Percentiles rank a stretch among this genome's conserved stretches.
These are phyloP conservation scores for Metschnikowia baotianmanensis DNA, from an alignment of 805 yeast species.

Conservation along the genomic window DNA sequence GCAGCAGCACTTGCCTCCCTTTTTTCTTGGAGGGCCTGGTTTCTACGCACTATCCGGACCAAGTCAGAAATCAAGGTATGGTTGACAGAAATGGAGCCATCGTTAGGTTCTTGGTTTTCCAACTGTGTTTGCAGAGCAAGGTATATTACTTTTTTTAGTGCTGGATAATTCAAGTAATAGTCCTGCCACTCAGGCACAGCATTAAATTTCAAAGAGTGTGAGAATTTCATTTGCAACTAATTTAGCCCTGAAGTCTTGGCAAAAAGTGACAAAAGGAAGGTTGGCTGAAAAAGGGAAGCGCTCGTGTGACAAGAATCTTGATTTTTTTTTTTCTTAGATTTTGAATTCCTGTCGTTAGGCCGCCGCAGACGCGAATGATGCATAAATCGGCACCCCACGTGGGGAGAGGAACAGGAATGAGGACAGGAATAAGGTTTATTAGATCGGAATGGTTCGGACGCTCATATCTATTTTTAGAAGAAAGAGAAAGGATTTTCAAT, in stretches of 20 bases:
- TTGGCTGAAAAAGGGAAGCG: slow-evolving; percentile 4
- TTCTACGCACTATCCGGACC: slow-evolving; percentile 18
- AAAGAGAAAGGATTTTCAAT: too few relatives aligned
- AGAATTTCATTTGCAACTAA: slow-evolving; percentile 40
- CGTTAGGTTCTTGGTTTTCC: slow-evolving; percentile 23
- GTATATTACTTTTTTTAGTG: slow-evolving; percentile 56
- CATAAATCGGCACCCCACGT: not conserved
- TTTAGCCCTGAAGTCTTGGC: slow-evolving; percentile 4
- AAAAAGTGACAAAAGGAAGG: not conserved
- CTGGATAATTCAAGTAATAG: slow-evolving; percentile 43
- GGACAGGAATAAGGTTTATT: too few relatives aligned
- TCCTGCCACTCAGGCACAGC: slow-evolving; percentile 57
- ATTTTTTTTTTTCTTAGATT: not conserved
- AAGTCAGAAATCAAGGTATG: slow-evolving; percentile 29
- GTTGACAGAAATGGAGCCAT: slow-evolving; percentile 23
- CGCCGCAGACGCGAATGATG: slow-evolving; percentile 1
- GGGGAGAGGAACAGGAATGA: too few relatives aligned
- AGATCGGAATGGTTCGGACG: too few relatives aligned
- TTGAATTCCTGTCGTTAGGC: not conserved
- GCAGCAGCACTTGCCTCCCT: slow-evolving; percentile 5
- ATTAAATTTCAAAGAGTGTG: slow-evolving; percentile 49
- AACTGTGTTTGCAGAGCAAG: slow-evolving; percentile 46
- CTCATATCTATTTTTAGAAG: too few relatives aligned
- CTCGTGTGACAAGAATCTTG: slow-evolving; percentile 9
- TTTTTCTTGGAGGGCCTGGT: slow-evolving; percentile 8